These are phyloP conservation scores for Graphiopsis chlorocephala DNA, from an alignment of 2,329 filamentous ascomycete genomes.

Conservation along the genomic window DNA sequence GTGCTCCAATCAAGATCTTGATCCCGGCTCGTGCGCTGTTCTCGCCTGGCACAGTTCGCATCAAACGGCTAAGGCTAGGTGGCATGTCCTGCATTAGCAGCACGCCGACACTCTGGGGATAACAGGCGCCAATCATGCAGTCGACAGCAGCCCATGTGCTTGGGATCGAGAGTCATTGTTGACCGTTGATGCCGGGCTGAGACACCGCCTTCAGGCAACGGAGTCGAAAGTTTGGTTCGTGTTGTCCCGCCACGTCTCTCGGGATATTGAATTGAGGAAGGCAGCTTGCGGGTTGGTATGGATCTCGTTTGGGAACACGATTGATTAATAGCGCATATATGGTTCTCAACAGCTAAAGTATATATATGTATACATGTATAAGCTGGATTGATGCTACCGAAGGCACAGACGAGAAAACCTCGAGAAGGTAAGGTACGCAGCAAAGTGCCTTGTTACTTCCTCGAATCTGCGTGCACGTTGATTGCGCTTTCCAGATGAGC, in stretches of 20 bases:
- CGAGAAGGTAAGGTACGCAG: no score
- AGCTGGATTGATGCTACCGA: no score
- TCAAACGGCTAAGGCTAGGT: neutral
- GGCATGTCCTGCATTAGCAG: conserved; percentile 15
- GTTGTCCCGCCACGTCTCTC: neutral
- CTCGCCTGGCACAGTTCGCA: conserved; percentile 10
- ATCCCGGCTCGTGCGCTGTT: neutral
- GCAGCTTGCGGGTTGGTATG: no score
- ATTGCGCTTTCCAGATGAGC: no score
- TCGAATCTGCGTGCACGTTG: no score
- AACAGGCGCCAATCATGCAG: conserved; percentile 13
- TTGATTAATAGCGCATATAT: no score
- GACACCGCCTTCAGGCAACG: neutral
- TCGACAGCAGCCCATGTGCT: conserved; percentile 14
- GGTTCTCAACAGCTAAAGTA: no score
- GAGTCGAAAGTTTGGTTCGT: neutral
- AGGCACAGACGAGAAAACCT: no score
- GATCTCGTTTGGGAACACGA: no score
- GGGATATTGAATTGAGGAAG: no score
- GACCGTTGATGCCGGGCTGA: neutral
- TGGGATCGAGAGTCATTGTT: neutral
- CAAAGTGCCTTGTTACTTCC: no score
- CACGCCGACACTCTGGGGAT: conserved; percentile 1
- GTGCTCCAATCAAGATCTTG: conserved; percentile 11
- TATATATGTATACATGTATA: no score